These are phyloP conservation scores for Lithospermum erythrorhizon DNA, from an alignment of 257 asterid species.

Conservation along the genomic window DNA sequence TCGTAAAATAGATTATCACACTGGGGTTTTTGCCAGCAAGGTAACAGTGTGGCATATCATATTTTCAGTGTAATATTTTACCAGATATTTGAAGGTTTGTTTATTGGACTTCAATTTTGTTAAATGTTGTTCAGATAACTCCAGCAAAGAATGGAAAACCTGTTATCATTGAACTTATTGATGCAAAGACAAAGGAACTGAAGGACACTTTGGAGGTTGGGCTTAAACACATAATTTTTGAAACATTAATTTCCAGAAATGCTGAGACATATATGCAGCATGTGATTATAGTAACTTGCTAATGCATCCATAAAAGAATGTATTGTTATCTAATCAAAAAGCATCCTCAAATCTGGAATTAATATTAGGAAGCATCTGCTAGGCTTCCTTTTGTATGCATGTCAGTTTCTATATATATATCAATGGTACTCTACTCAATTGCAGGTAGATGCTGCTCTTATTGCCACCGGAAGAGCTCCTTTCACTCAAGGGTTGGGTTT, in stretches of 20 bases:
- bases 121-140: not conserved
- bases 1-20: slow-evolving; percentile 5
- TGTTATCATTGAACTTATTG: slow-evolving; percentile 4
- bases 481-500: slow-evolving; percentile 4
- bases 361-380: no score
- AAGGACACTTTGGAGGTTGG: slow-evolving; percentile 7
- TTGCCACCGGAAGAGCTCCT: slow-evolving; percentile 11
- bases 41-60: not conserved
- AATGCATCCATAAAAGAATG: no score
- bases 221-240: not conserved
- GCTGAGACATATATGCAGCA: no score
- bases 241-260: no score
- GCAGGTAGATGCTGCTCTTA: slow-evolving; percentile 7
- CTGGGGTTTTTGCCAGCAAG: slow-evolving; percentile 9
- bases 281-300: no score
- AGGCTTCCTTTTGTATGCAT: not conserved
- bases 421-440: not conserved
- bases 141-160: slow-evolving; percentile 10
- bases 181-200: slow-evolving; percentile 8
- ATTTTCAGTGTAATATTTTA: not conserved
- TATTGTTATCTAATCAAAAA: no score
- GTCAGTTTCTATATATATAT: not conserved
- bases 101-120: no score
- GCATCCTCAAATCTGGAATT: no score
- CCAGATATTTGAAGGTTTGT: no score